Evolutionary conservation across 2,329 filamentous ascomycete genomes (phyloP).

Genomic region (Xylaria sp.): DNA sequence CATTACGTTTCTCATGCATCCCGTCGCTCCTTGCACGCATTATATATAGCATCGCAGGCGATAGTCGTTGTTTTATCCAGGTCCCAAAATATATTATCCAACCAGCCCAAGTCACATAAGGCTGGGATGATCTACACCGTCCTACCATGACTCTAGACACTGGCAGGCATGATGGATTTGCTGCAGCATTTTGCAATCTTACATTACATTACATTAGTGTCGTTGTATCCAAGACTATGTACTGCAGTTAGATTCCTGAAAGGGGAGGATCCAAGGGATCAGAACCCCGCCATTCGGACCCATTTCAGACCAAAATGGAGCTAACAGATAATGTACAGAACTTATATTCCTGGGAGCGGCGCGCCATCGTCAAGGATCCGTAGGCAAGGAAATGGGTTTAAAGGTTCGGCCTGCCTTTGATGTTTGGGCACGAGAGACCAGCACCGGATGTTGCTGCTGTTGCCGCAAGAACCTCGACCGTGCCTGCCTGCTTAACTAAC

Average conservation of each 20-base stretch:
- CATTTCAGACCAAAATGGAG: background rate
- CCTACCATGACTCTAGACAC: background rate
- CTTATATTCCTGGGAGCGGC: constrained; percentile 5
- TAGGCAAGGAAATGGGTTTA: constrained; percentile 10
- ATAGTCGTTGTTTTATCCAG: background rate
- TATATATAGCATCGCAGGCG: no score
- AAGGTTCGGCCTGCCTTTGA: constrained; percentile 13
- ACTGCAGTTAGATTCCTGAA: background rate
- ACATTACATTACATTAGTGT: constrained; percentile 3
- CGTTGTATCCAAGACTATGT: background rate
- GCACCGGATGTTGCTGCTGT: no score
- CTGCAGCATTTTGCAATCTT: constrained; percentile 3
- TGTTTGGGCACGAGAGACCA: background rate
- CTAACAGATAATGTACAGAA: constrained; percentile 3
- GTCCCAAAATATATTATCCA: background rate
- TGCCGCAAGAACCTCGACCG: no score
- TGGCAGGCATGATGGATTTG: constrained; percentile 1
- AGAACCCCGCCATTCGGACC: constrained; percentile 13
- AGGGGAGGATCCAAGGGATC: background rate
- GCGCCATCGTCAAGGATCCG: constrained; percentile 12
- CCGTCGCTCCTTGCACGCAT: background rate
- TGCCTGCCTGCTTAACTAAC: no score
- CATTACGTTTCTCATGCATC: background rate
- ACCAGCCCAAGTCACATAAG: background rate
- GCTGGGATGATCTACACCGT: background rate